Base-by-base conservation (phyloP, 116 monocot genomes). In the Posidonia oceanica region DNA sequence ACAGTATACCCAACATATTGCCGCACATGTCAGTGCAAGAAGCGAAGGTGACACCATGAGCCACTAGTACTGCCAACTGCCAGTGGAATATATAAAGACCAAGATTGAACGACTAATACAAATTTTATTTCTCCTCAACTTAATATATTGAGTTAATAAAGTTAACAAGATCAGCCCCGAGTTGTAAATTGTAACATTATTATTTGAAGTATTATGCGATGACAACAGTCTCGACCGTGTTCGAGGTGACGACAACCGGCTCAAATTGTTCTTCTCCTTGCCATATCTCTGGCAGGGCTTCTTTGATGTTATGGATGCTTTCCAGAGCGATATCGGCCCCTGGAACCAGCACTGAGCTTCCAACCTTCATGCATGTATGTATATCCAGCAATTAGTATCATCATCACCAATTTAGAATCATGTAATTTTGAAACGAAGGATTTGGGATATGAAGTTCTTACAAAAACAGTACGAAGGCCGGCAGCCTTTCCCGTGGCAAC, bases 291-390 rank as follows among this genome's bases (percentile, higher is more conserved):
- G 95, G 95, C 74, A 95, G 61, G 52, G 95, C 91, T 73, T 91
- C 91, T 74, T 77, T 95, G 11, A 91, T 88, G 81, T 91, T 95
- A 80, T 95, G 95, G 59, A 95, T 88, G 79, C 91, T 95, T 62
- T 79, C 78, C 4, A 95, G 81, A 36, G 91, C 80, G 56, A 84
- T 21, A 56, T 95, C 95, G 12, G 95, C 91, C 4, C 95, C 91
- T 36, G 86, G 80, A 16, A 83, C 79, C 21, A 77, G 62, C 39
- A 63, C 75, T 29, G 91, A 84, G 57, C 77, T 86, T 40, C 95
- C 95, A 67, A 95, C 83, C 94, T 95, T 20, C 42, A 22, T 18
- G 48, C 0, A 52, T 18, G 14, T 17, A 21, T 14, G 16, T 15
- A 17, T 42, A 16, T 39, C 6, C 17, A 42, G 5, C 38, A 40